These are phyloP conservation scores for Spinellus fusiger DNA, from an alignment of 192 early-diverging fungal genomes.

Conservation along the genomic window DNA sequence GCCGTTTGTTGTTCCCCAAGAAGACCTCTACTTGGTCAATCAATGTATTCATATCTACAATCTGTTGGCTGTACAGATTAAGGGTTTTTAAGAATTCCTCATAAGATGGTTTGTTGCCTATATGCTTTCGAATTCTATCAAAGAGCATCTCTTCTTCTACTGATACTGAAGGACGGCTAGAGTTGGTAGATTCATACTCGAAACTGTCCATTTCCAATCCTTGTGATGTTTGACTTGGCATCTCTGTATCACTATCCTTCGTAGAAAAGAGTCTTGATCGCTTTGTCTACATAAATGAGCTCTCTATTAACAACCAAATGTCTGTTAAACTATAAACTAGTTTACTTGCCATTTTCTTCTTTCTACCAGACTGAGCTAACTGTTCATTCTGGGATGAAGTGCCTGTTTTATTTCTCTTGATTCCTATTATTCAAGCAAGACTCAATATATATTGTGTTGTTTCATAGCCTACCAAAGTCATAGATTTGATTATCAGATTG, in stretches of 20 bases:
- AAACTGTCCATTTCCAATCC: too few species aligned
- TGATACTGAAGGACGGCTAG: constrained; percentile 35
- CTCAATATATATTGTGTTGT: background rate
- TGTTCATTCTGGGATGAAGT: too few species aligned
- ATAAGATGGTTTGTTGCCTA: constrained; percentile 83
- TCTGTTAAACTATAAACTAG: too few species aligned
- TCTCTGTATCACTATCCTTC: background rate
- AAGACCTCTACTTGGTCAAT: constrained; percentile 85
- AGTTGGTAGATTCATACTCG: background rate
- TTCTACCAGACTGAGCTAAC: too few species aligned
- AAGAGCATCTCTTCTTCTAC: constrained; percentile 91
- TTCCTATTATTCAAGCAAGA: too few species aligned
- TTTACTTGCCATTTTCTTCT: too few species aligned
- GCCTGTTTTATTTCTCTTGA: too few species aligned
- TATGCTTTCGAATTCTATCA: constrained; percentile 81
- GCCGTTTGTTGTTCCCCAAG: constrained; percentile 71
- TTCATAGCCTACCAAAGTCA: constrained; percentile 18
- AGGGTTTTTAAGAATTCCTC: constrained; percentile 96
- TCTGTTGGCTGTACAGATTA: constrained; percentile 91
- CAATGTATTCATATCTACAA: constrained; percentile 77
- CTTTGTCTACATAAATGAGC: background rate
- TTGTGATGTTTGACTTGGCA: constrained; percentile 17
- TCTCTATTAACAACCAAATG: background rate
- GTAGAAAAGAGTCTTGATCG: background rate
- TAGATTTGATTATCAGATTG: constrained; percentile 38